Evolutionary conservation across 1,284 basidiomycete genomes (phyloP).

Genomic region (Ustilago curta): DNA sequence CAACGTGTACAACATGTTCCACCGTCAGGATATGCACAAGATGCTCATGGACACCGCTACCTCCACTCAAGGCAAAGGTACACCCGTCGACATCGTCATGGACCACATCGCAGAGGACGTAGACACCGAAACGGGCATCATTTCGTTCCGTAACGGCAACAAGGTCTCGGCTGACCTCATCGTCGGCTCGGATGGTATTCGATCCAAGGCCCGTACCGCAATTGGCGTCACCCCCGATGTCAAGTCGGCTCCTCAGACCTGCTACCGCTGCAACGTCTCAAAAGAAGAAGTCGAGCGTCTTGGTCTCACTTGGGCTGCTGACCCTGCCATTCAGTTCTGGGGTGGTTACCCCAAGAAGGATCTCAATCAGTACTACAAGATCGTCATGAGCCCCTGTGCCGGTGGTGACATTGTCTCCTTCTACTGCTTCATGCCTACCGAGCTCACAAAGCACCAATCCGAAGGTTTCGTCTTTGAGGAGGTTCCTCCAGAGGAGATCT

Average conservation of each 20-base stretch:
- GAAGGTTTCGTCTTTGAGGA: conserved; percentile 70
- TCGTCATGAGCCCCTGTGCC: conserved; percentile 70
- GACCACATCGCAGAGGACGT: conserved; percentile 70
- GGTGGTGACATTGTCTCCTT: conserved; percentile 69
- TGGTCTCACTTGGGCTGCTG: conserved; percentile 68
- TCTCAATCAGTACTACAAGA: conserved; percentile 69
- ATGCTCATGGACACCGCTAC: conserved; percentile 64
- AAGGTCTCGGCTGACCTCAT: conserved; percentile 74
- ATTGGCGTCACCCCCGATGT: conserved; percentile 51
- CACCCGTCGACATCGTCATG: conserved; percentile 58
- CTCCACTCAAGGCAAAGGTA: conserved; percentile 59
- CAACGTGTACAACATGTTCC: conserved; percentile 67
- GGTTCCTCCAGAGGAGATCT: conserved; percentile 66
- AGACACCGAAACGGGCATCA: conserved; percentile 64
- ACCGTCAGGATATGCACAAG: conserved; percentile 70
- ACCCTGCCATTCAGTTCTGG: conserved; percentile 70
- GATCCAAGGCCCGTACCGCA: conserved; percentile 62
- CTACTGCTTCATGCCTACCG: conserved; percentile 66
- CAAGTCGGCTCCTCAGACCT: conserved; percentile 69
- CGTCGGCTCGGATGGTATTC: conserved; percentile 76
- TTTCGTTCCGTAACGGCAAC: conserved; percentile 73
- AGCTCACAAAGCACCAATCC: conserved; percentile 70
- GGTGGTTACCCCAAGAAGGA: conserved; percentile 61
- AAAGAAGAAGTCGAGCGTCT: conserved; percentile 64
- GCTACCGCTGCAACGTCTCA: conserved; percentile 70